These are phyloP conservation scores for Emiliania huxleyi DNA, from an alignment of 78 protist species.

Conservation along the genomic window DNA sequence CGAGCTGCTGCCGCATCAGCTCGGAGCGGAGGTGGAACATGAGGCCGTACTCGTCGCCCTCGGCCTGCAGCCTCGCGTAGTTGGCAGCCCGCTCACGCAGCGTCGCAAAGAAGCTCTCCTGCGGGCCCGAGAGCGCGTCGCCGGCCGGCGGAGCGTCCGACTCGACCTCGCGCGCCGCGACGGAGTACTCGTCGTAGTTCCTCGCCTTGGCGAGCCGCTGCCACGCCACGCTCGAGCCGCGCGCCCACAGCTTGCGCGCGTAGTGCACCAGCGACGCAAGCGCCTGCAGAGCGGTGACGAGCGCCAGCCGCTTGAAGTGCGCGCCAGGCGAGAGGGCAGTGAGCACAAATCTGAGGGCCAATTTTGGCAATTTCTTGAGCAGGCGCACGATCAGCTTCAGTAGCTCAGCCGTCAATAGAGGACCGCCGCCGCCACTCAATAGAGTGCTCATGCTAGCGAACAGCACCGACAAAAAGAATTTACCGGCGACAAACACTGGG, in stretches of 20 bases:
- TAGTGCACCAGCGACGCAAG: not conserved
- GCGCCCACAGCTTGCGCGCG: not conserved
- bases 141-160: not conserved
- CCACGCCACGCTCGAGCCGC: not conserved
- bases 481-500: too few relatives aligned
- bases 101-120: not conserved
- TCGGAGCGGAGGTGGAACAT: conserved; percentile 7
- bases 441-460: too few relatives aligned
- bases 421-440: too few relatives aligned
- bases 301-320: not conserved
- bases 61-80: not conserved
- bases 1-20: not conserved
- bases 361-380: not conserved
- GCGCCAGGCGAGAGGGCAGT: not conserved
- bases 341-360: not conserved
- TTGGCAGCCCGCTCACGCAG: not conserved
- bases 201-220: not conserved
- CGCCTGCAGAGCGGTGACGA: not conserved
- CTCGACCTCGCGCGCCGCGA: not conserved
- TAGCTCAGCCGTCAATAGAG: too few relatives aligned
- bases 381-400: not conserved
- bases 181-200: not conserved
- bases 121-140: not conserved
- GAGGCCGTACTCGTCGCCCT: conserved; percentile 8
- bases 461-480: too few relatives aligned